phyloP scores from a whole-genome alignment of 176 grass and related monocot species.

The Avena sativa region DNA sequence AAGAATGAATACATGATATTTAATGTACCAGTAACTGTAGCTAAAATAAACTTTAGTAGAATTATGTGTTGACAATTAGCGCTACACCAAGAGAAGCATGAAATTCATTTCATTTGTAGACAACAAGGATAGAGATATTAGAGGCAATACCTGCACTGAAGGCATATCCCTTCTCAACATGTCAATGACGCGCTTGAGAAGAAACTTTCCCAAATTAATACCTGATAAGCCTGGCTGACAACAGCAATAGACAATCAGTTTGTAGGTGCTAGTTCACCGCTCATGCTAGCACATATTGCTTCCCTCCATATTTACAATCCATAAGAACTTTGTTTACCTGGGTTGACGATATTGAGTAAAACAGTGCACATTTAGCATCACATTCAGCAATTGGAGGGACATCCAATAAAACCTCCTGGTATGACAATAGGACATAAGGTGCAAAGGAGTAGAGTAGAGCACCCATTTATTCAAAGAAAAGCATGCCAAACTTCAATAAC shows the following conservation, averaged over 20 bases:
- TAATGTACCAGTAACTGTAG: conserved; percentile 28
- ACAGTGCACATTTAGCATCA: conserved; percentile 86
- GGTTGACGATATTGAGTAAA: conserved; percentile 98
- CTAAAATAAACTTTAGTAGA: neutral
- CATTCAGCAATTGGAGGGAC: conserved; percentile 83
- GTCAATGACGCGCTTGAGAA: conserved; percentile 87
- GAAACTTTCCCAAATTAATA: conserved; percentile 97
- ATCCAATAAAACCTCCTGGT: conserved; percentile 91
- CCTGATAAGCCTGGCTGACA: conserved; percentile 87
- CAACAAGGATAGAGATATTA: conserved; percentile 19
- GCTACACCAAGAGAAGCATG: conserved; percentile 27
- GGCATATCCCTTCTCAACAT: conserved; percentile 89
- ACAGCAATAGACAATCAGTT: conserved; percentile 46
- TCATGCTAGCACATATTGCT: neutral
- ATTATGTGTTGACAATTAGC: conserved; percentile 3
- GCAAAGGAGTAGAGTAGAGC: conserved; percentile 16
- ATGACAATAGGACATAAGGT: conserved; percentile 38
- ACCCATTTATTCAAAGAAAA: conserved; percentile 28
- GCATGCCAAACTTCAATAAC: conserved; percentile 39
- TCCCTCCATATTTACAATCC: neutral
- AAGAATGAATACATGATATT: conserved; percentile 9
- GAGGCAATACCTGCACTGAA: conserved; percentile 63
- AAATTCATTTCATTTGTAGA: neutral
- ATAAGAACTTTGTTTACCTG: conserved; percentile 65
- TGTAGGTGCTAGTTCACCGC: conserved; percentile 4